Evolutionary conservation across 1,139 yeast species (phyloP), one percentile per base, ranked within the genome.

Genomic region (Scheffersomyces stambukii): DNA sequence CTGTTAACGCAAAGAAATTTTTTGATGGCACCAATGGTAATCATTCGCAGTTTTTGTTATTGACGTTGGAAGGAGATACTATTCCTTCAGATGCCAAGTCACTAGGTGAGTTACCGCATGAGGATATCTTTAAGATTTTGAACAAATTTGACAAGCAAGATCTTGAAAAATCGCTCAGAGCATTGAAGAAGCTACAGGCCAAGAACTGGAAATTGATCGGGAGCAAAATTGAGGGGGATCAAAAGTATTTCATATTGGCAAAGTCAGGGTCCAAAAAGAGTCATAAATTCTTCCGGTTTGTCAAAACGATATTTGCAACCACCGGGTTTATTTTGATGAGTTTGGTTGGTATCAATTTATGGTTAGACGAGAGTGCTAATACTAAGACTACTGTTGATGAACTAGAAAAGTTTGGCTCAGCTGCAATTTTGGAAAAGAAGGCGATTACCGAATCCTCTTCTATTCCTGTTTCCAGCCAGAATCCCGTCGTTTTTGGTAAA

Each of bases 71-170:
- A 18, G 76, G 75, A 1, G 57, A 64, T 24, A 47, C 53, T 9
- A 51, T 66, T n/a, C 49, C 56, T 3, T 48, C 64, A 2, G 53
- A 57, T 5, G 54, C 52, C n/a, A 60, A 64, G 33, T 64, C 72
- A 30, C 52, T 75, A n/a, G 65, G 70, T 8, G 34, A 48, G 10
- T 41, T 49, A 16, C 53, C 58, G 23, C 42, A 52, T 8, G 64
- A 69, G 23, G 80, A 75, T 40, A 52, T 74, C 35, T 64, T 73
- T 27, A 52, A 65, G 3, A 54, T 72, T 10, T 58, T 76, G 31
- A 59, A 61, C 16, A 57, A 53, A 20, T 54, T 77, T 29, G 39
- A 48, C n/a, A 51, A 55, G 26, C 30, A 33, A 1, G 70, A 64
- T 13, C 42, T 60, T 16, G 18, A 19, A 4, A 9, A 17, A 7